Evolutionary conservation across 106 monocot species (phyloP).

Genomic region (Amphibolis antarctica): DNA sequence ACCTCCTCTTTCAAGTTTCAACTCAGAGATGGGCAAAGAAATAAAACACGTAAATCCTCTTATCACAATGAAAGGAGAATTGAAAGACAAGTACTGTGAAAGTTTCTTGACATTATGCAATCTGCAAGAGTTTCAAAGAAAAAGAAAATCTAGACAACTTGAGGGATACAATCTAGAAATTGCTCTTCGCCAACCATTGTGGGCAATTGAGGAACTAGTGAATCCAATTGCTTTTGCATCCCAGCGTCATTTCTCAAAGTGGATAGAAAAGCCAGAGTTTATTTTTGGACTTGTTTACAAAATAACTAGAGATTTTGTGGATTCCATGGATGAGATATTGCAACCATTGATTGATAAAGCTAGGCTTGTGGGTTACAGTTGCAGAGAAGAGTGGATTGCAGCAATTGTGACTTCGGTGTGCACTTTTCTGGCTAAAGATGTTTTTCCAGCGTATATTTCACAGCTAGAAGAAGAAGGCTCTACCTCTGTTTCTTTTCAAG

Average conservation of each 20-base stretch:
- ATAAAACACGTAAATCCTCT: slow-evolving; percentile 48
- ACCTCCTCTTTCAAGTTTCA: slow-evolving; percentile 47
- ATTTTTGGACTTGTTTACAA: slow-evolving; percentile 87
- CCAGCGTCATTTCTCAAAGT: slow-evolving; percentile 71
- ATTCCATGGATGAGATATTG: slow-evolving; percentile 87
- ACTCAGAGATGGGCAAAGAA: slow-evolving; percentile 9
- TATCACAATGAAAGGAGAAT: slow-evolving; percentile 52
- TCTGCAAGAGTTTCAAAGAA: slow-evolving; percentile 81
- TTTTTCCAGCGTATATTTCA: slow-evolving; percentile 51
- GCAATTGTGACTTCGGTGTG: slow-evolving; percentile 57
- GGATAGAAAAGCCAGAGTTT: slow-evolving; percentile 85
- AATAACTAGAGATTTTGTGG: slow-evolving; percentile 64
- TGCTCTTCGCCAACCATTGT: slow-evolving; percentile 64
- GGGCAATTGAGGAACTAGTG: slow-evolving; percentile 91
- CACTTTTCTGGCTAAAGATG: slow-evolving; percentile 71
- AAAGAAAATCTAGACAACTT: slow-evolving; percentile 64
- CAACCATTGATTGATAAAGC: slow-evolving; percentile 90
- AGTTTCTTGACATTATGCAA: slow-evolving; percentile 81
- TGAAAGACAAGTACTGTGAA: slow-evolving; percentile 51
- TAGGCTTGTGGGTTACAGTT: slow-evolving; percentile 77
- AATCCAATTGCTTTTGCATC: slow-evolving; percentile 56
- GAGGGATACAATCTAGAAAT: slow-evolving; percentile 38
- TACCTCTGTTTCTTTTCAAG: slow-evolving; percentile 8
- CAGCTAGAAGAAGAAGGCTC: slow-evolving; percentile 35
- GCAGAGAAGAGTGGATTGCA: slow-evolving; percentile 94